Evolutionary conservation across 805 yeast species (phyloP).

Genomic region (Ogataea ramenticola): DNA sequence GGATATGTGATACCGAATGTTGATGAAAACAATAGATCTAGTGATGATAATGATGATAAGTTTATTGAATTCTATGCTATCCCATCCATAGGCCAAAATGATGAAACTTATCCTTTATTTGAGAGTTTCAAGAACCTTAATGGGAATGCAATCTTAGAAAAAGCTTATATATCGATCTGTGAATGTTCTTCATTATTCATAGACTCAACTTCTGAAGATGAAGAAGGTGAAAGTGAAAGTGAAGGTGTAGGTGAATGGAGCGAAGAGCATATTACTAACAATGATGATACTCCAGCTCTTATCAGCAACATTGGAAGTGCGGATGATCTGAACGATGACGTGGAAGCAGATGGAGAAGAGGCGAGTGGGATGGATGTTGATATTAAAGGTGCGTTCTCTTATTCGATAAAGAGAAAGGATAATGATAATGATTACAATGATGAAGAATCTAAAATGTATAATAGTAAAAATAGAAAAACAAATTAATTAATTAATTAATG

Average conservation of each 20-base stretch:
- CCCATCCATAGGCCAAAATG: neutral
- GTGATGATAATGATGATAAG: neutral
- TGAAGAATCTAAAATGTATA: constrained; percentile 1
- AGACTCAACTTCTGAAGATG: constrained; percentile 20
- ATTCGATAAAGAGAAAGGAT: constrained; percentile 15
- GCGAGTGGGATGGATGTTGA: constrained; percentile 22
- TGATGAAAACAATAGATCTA: neutral
- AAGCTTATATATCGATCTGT: constrained; percentile 28
- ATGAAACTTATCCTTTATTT: neutral
- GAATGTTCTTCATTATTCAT: constrained; percentile 32
- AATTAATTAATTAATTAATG: neutral
- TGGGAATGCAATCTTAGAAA: neutral
- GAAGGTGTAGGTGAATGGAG: neutral
- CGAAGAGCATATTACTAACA: neutral
- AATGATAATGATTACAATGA: constrained; percentile 10
- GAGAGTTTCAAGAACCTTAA: neutral
- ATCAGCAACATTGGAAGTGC: constrained; percentile 14
- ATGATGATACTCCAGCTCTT: constrained; percentile 1
- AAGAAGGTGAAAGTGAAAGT: neutral
- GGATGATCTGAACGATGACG: constrained; percentile 18
- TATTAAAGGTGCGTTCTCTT: constrained; percentile 13
- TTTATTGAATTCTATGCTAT: constrained; percentile 1
- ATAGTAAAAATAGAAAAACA: neutral
- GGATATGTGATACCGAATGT: neutral
- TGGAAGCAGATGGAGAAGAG: constrained; percentile 20